Evolutionary conservation across 2,329 filamentous ascomycete genomes (phyloP).

Genomic region (Graphium sp.): DNA sequence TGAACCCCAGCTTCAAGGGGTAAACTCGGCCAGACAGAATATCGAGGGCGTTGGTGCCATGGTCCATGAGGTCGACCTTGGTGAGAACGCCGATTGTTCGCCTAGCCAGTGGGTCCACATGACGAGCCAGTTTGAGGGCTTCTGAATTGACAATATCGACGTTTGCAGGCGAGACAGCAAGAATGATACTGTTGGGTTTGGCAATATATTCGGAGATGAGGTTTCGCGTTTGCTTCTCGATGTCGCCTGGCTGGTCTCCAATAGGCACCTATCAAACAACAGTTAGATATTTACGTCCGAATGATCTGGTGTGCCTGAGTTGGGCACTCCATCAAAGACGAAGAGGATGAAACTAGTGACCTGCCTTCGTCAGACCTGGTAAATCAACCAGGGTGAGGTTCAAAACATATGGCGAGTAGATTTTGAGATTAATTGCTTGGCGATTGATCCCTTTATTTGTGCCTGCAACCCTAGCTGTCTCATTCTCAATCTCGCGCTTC

Average conservation of each 20-base stretch:
- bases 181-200: conserved; percentile 95
- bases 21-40: conserved; percentile 97
- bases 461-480: conserved; percentile 80
- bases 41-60: conserved; percentile 92
- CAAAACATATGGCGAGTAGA: conserved; percentile 92
- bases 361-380: conserved; percentile 83
- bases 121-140: conserved; percentile 84
- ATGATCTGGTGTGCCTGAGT: conserved; percentile 8
- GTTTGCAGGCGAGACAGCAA: conserved; percentile 93
- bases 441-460: conserved; percentile 98
- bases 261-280: conserved; percentile 56
- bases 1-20: conserved; percentile 91
- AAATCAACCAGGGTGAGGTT: conserved; percentile 94
- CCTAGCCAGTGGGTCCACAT: conserved; percentile 88
- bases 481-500: conserved; percentile 90
- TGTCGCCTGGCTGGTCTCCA: conserved; percentile 91
- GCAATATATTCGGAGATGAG: conserved; percentile 97
- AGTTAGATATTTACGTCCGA: conserved; percentile 1
- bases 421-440: conserved; percentile 94
- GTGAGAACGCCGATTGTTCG: conserved; percentile 94
- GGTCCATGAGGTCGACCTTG: conserved; percentile 96
- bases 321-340: conserved; percentile 5
- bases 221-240: conserved; percentile 95
- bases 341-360: conserved; percentile 6
- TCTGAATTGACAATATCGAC: conserved; percentile 98